phyloP scores from a whole-genome alignment of 2,329 filamentous ascomycete genomes.

The Xylariaceae sp. region DNA sequence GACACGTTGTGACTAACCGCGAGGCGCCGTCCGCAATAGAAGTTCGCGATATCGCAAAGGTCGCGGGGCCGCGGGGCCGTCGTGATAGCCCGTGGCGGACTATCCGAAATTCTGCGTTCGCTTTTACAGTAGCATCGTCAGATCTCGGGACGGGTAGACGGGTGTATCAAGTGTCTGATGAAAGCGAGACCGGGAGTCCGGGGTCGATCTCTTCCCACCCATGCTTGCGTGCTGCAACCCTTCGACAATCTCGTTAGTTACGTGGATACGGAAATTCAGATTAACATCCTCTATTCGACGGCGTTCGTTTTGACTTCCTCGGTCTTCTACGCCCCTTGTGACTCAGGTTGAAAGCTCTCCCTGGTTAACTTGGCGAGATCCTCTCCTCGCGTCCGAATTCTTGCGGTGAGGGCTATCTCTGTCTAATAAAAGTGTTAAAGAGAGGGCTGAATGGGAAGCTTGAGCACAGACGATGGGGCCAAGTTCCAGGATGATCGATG shows the following conservation, averaged over 20 bases:
- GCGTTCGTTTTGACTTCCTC: constrained; percentile 14
- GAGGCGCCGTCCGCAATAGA: neutral
- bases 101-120: constrained; percentile 10
- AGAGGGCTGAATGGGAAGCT: constrained; percentile 21
- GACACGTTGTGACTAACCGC: neutral
- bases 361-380: constrained; percentile 20
- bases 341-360: constrained; percentile 14
- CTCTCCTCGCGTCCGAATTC: constrained; percentile 16
- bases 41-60: neutral
- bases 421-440: constrained; percentile 22
- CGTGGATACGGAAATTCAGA: constrained; percentile 9
- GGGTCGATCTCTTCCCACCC: constrained; percentile 26
- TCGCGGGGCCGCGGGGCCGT: too few species aligned
- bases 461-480: constrained; percentile 33
- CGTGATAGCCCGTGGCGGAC: constrained; percentile 5
- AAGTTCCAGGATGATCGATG: constrained; percentile 21
- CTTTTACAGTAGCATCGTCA: constrained; percentile 23
- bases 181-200: constrained; percentile 32
- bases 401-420: constrained; percentile 30
- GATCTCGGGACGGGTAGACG: constrained; percentile 35
- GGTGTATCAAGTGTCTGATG: constrained; percentile 32
- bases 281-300: constrained; percentile 14
- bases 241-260: constrained; percentile 15
- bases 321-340: constrained; percentile 9
- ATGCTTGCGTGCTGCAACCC: constrained; percentile 21